These are phyloP conservation scores for Aplosporella prunicola DNA, from an alignment of 2,329 filamentous ascomycete species.

Conservation along the genomic window DNA sequence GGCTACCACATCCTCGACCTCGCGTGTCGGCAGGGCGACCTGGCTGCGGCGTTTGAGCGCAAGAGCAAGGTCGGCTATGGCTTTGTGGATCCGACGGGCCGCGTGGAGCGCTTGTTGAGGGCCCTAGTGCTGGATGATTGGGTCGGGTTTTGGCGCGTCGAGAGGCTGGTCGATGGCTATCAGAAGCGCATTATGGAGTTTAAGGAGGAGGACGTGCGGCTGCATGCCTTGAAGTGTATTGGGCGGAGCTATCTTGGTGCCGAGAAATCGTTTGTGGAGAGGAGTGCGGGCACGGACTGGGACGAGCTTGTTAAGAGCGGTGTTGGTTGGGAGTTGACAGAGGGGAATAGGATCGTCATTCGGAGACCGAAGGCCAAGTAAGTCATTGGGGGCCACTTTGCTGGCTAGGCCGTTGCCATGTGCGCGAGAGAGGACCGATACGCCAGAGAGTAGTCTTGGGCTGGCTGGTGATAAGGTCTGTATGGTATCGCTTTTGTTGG, in stretches of 20 bases:
- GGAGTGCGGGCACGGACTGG: slow-evolving; percentile 61
- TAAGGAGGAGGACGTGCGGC: slow-evolving; percentile 63
- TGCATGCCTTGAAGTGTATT: slow-evolving; percentile 77
- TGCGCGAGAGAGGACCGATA: too few relatives aligned
- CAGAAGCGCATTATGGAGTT: slow-evolving; percentile 71
- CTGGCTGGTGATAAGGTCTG: too few relatives aligned
- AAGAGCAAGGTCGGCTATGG: slow-evolving; percentile 39
- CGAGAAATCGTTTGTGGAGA: slow-evolving; percentile 60
- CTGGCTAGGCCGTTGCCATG: too few relatives aligned
- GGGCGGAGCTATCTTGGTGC: slow-evolving; percentile 71
- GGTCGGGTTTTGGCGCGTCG: slow-evolving; percentile 63
- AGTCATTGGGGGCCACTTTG: too few relatives aligned
- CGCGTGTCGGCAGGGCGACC: slow-evolving; percentile 70
- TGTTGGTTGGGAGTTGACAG: slow-evolving; percentile 76
- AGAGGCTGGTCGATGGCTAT: slow-evolving; percentile 68
- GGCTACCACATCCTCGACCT: slow-evolving; percentile 79
- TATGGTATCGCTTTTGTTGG: too few relatives aligned
- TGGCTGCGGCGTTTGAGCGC: slow-evolving; percentile 62
- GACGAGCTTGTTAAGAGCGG: slow-evolving; percentile 58
- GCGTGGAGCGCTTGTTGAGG: slow-evolving; percentile 58
- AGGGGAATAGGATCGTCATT: slow-evolving; percentile 63
- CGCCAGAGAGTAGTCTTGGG: too few relatives aligned
- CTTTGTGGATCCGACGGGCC: slow-evolving; percentile 18
- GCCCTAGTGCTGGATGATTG: slow-evolving; percentile 77
- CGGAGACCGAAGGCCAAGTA: slow-evolving; percentile 46